Base-by-base conservation (phyloP, 23 red algal genomes). In the Porphyridium purpureum region DNA sequence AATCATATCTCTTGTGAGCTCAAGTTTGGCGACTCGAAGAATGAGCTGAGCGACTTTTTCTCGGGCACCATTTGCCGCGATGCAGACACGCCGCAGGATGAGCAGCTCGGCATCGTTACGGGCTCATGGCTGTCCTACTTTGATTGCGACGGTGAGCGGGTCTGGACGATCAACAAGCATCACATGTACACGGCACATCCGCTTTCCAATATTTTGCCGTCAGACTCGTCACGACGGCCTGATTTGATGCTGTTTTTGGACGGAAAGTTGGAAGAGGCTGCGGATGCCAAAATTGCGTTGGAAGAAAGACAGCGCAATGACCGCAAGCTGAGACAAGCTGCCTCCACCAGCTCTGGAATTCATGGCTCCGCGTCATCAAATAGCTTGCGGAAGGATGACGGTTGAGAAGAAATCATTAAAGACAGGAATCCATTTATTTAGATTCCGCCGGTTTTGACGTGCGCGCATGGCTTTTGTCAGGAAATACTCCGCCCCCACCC, bases 251-350 rank as follows among this genome's bases (percentile, higher is more conserved):
- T 15, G 9, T 41, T 62, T 15, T 27, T 31, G 20, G 14, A 17
- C 14, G 57, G 57, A 2, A 32, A 62, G 15, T 41, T 62, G 33
- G 57, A 36, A 36, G 26, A n/a, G 3, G 34, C 57, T 29, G 33
- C 31, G 26, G 1, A 62, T 27, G 35, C 31, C 28, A 62, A 62
- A n/a, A 62, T 41, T 5, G 38, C 11, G 14, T 41, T 62, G 38
- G 57, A 62, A 20, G 57, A 62, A 47, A 33, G 17, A 36, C 57
- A 62, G 44, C 14, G 57, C 35, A 33, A 6, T 3, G 57, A 62
- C 31, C 57, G 57, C 31, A 62, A 62, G 44, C 26, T 33, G 17
- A 2, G 51, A 55, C n/a, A n/a, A n/a, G n/a, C n/a, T n/a, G n/a
- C n/a, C n/a, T n/a, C n/a, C n/a, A n/a, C n/a, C n/a, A n/a, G n/a